Conservation (phyloP, 1,284 basidiomycete species). For the Heterobasidion irregulare region DNA sequence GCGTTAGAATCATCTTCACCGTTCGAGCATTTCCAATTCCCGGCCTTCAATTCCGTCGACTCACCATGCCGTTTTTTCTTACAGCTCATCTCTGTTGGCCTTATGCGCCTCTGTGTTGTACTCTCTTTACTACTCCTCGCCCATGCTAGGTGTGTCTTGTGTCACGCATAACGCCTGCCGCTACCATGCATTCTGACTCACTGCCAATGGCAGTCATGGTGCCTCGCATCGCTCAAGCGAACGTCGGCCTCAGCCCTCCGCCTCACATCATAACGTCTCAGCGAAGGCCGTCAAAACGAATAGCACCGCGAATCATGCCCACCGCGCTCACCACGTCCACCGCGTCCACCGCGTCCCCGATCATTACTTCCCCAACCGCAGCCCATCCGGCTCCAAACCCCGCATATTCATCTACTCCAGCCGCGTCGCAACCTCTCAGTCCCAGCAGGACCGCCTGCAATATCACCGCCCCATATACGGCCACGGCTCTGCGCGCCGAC, state of each 20-base stretch:
- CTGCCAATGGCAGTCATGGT: neutral
- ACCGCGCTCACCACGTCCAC: neutral
- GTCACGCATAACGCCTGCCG: neutral
- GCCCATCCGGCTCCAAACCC: neutral
- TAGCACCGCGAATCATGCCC: neutral
- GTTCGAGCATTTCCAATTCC: neutral
- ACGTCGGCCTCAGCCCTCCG: neutral
- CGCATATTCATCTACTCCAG: slow-evolving; percentile 2
- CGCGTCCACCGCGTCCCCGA: neutral
- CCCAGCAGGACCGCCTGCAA: slow-evolving; percentile 4
- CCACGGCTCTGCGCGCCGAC: slow-evolving; percentile 13
- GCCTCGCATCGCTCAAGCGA: neutral
- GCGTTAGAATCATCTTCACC: too few species aligned
- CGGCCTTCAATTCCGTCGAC: neutral
- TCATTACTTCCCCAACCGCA: neutral
- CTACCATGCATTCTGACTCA: neutral
- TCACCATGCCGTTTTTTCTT: neutral
- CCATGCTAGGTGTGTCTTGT: neutral
- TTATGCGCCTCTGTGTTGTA: neutral
- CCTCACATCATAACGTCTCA: neutral
- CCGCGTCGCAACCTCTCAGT: slow-evolving; percentile 2
- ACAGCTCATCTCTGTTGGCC: neutral
- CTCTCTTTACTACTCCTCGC: neutral
- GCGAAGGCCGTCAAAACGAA: neutral
- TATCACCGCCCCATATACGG: slow-evolving; percentile 10